phyloP scores from a whole-genome alignment of 2,329 filamentous ascomycete genomes.

The Leptographium lundbergii region DNA sequence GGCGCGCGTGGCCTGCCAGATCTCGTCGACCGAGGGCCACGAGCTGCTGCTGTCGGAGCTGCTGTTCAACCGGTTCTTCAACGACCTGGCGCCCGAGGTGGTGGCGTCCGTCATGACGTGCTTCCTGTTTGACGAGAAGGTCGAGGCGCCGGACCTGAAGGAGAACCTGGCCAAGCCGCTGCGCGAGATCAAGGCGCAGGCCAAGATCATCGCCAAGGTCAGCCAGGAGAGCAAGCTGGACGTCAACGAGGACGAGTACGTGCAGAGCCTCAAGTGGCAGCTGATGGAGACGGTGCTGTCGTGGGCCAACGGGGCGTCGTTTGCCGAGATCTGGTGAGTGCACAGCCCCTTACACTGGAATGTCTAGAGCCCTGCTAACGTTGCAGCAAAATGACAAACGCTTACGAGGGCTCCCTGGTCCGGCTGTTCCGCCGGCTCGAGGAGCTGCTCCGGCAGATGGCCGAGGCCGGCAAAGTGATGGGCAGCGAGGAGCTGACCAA shows the following conservation, averaged over 20 bases:
- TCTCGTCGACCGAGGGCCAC: constrained; percentile 80
- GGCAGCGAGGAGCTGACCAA: constrained; percentile 84
- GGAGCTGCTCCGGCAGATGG: constrained; percentile 89
- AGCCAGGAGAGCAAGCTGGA: constrained; percentile 88
- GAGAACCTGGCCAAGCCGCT: constrained; percentile 81
- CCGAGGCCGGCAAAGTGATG: constrained; percentile 94
- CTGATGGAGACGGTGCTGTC: constrained; percentile 92
- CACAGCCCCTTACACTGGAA: too few species aligned
- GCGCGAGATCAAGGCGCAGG: constrained; percentile 76
- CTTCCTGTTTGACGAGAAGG: constrained; percentile 97
- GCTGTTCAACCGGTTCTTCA: constrained; percentile 96
- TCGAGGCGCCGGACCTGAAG: constrained; percentile 61
- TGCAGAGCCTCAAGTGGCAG: constrained; percentile 80
- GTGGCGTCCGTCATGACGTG: constrained; percentile 78
- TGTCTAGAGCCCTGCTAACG: constrained; percentile 3
- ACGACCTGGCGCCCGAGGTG: constrained; percentile 79
- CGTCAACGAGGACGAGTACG: constrained; percentile 90
- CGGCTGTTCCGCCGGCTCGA: constrained; percentile 91
- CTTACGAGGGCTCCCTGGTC: constrained; percentile 93
- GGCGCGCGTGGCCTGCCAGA: constrained; percentile 93
- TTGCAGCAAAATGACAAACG: constrained; percentile 89
- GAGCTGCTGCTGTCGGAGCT: constrained; percentile 88
- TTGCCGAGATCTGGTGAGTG: constrained; percentile 87
- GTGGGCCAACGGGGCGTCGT: constrained; percentile 83
- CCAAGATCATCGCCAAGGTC: constrained; percentile 80